Percentiles rank a stretch among this genome's conserved stretches.
These are phyloP conservation scores for Laguncularia racemosa DNA, from an alignment of 345 rosid genomes.

Conservation along the genomic window DNA sequence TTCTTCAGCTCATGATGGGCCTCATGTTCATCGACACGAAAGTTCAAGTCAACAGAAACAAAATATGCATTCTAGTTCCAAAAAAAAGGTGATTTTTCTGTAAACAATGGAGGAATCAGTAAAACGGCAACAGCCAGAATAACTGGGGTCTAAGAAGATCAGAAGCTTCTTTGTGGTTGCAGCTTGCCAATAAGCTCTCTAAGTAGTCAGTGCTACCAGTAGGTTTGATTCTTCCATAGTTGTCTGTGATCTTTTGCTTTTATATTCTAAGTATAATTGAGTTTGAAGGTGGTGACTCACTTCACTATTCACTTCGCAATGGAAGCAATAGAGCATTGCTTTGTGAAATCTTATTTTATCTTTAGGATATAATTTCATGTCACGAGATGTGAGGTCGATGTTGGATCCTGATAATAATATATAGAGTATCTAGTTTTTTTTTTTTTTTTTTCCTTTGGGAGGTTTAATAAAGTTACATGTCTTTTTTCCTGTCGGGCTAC, in stretches of 20 bases:
- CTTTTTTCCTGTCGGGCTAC: no score
- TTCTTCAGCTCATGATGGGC: constrained; percentile 48
- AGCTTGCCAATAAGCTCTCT: constrained; percentile 77
- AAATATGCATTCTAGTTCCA: constrained; percentile 61
- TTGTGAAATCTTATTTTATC: no score
- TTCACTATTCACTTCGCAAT: no score
- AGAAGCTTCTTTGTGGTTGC: constrained; percentile 72
- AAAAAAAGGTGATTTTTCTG: constrained; percentile 35
- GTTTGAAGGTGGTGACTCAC: no score
- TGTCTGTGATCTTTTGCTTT: neutral
- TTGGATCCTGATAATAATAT: no score
- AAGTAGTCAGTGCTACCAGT: constrained; percentile 84
- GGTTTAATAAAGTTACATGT: no score
- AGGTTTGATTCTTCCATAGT: constrained; percentile 20
- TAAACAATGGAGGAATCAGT: constrained; percentile 30
- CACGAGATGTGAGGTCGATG: no score
- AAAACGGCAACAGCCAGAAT: constrained; percentile 48
- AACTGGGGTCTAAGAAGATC: constrained; percentile 69
- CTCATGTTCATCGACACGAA: constrained; percentile 62
- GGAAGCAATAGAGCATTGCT: no score
- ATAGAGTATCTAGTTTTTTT: no score
- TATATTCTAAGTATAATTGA: neutral
- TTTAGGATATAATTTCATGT: no score
- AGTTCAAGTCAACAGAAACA: constrained; percentile 51
- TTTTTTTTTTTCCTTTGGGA: no score